Evolutionary conservation across 2,329 filamentous ascomycete genomes (phyloP), one percentile per base, ranked within the genome.

Genomic region (Neonectria punicea): DNA sequence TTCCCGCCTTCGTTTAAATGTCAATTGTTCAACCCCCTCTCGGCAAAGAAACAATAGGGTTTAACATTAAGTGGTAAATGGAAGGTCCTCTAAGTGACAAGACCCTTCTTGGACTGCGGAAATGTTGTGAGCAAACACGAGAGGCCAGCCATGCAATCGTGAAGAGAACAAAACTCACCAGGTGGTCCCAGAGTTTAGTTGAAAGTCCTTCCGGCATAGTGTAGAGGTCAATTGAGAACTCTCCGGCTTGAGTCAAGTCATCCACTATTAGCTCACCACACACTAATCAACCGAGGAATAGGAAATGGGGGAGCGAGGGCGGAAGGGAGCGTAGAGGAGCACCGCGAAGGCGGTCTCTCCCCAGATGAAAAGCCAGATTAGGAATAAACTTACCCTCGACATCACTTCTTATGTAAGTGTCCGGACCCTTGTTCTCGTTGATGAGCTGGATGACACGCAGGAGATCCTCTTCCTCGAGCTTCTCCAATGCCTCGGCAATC

Each of bases 181-280:
- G 77, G 77, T 96, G 97, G 67, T 98, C 95, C 95, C 95, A 98
- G 65, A 99, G 90, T 89, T 93, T 94, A 80, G 96, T 97, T 77
- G 96, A 92, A 41, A 98, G 86, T 30, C 84, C 82, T 70, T 98
- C 96, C 1, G 96, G 94, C 69, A 99, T 89, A n/a, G 96, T 98
- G 83, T 97, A 98, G 63, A 99, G 87, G 77, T 99, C 96, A 73
- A 99, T 95, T 66, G 97, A 96, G 83, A 99, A 99, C 82, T 99
- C 96, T 76, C 96, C 96, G 76, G 94, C 94, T 86, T 80, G 73
- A 75, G 67, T 68, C 61, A 80, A 76, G 74, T 80, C 70, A 75
- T 76, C 58, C 67, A 73, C 71, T 78, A 75, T 80, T 75, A 79
- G 78, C 75, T 67, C 67, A 61, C 64, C 69, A 72, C 71, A 73